These are phyloP conservation scores for Lactarius tabidus DNA, from an alignment of 768 basidiomycete species.

Conservation along the genomic window DNA sequence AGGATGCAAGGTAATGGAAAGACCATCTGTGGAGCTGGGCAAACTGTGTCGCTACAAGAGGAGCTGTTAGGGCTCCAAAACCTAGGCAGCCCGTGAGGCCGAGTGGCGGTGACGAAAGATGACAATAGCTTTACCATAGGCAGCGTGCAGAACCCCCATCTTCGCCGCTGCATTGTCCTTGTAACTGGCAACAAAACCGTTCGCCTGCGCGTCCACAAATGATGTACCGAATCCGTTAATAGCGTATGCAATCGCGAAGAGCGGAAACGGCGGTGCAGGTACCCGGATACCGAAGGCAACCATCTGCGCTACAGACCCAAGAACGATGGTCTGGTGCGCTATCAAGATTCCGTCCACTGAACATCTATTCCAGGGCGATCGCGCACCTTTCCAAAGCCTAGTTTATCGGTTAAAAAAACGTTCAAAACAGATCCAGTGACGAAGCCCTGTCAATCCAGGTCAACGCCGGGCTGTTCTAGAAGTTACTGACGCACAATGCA, in stretches of 20 bases:
- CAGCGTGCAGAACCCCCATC: conserved; percentile 66
- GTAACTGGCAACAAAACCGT: conserved; percentile 61
- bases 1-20: conserved; percentile 69
- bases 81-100: conserved; percentile 36
- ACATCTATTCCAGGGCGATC: background rate
- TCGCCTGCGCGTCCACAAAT: conserved; percentile 64
- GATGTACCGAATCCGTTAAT: conserved; percentile 51
- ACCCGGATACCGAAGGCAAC: conserved; percentile 51
- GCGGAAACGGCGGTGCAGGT: conserved; percentile 59
- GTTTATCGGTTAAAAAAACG: conserved; percentile 41
- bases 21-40: conserved; percentile 63
- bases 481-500: conserved; percentile 36
- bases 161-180: conserved; percentile 54
- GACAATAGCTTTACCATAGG: conserved; percentile 45
- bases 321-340: conserved; percentile 36
- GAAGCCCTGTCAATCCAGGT: conserved; percentile 40
- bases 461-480: background rate
- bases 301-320: conserved; percentile 49
- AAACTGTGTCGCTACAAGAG: conserved; percentile 81
- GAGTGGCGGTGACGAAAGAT: background rate
- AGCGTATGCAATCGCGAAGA: conserved; percentile 47
- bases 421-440: conserved; percentile 45
- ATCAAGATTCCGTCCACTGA: background rate
- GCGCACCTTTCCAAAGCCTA: conserved; percentile 47
- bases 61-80: conserved; percentile 60